A percentile compares a stretch with the other conserved stretches of the same genome.
Evolutionary conservation across 2,329 filamentous ascomycete genomes (phyloP).

Genomic region (Coniochaeta prunicola): DNA sequence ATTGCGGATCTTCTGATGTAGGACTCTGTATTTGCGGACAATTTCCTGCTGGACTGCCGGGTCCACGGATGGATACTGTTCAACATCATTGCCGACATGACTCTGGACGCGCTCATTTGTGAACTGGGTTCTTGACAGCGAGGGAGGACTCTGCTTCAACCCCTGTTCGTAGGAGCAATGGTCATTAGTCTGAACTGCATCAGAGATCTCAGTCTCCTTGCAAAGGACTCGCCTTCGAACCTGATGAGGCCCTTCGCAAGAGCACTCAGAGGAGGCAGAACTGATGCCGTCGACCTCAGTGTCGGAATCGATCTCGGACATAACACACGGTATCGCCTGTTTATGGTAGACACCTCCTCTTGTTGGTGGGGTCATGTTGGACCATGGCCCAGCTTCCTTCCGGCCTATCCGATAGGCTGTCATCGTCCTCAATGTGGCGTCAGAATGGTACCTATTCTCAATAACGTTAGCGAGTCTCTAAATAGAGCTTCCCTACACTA

Average conservation of each 20-base stretch:
- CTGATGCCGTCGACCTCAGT: conserved; percentile 4
- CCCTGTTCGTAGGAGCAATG: neutral
- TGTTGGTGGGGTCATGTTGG: conserved; percentile 53
- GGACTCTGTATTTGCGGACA: conserved; percentile 42
- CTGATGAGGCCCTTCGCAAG: neutral
- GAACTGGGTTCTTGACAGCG: conserved; percentile 16
- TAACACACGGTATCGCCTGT: conserved; percentile 1
- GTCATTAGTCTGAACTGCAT: neutral
- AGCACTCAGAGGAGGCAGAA: neutral
- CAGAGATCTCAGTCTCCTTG: neutral
- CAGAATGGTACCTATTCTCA: conserved; percentile 46
- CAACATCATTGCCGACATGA: conserved; percentile 25
- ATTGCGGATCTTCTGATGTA: conserved; percentile 48
- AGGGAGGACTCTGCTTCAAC: neutral
- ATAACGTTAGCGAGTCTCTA: neutral
- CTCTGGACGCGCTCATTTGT: conserved; percentile 27
- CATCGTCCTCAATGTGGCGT: conserved; percentile 47
- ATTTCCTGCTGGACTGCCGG: conserved; percentile 47
- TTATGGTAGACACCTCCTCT: conserved; percentile 14
- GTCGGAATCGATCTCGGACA: conserved; percentile 9
- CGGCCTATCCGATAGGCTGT: conserved; percentile 53
- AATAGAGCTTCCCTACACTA: neutral
- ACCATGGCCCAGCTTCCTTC: conserved; percentile 45
- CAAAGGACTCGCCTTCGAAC: neutral
- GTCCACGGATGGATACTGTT: conserved; percentile 46